A percentile compares a stretch with the other conserved stretches of the same genome.
phyloP scores from a whole-genome alignment of 192 early-diverging fungal genomes.

The Gamsiella multidivaricata region DNA sequence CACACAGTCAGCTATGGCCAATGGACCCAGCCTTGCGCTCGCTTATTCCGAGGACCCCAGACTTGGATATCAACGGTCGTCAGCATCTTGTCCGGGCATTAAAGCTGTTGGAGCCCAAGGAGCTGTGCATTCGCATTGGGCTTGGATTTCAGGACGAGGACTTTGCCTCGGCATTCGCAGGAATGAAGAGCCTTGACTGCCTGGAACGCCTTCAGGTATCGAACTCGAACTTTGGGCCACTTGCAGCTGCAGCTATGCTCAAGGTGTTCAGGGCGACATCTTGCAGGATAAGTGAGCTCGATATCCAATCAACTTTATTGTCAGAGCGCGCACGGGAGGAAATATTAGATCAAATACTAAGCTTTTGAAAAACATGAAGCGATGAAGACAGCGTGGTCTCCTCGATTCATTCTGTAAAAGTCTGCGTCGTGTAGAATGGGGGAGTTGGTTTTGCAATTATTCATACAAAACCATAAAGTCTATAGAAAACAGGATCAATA shows the following conservation, averaged over 20 bases:
- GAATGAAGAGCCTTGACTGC: constrained; percentile 20
- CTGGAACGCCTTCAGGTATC: constrained; percentile 20
- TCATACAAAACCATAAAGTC: too few relatives aligned
- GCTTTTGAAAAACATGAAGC: neutral
- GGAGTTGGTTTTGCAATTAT: too few relatives aligned
- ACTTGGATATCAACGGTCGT: neutral
- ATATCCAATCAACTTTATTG: constrained; percentile 4
- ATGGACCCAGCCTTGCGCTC: neutral
- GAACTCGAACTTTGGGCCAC: constrained; percentile 25
- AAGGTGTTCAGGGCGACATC: constrained; percentile 13
- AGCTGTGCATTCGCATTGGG: constrained; percentile 15
- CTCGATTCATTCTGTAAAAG: neutral
- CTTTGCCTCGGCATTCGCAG: constrained; percentile 32
- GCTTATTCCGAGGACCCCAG: neutral
- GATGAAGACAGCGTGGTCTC: neutral
- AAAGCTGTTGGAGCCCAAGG: constrained; percentile 11
- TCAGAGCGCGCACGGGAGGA: constrained; percentile 9
- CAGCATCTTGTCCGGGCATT: constrained; percentile 19
- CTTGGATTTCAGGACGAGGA: constrained; percentile 23
- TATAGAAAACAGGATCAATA: too few relatives aligned
- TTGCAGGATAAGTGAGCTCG: constrained; percentile 14
- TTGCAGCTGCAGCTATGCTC: constrained; percentile 26
- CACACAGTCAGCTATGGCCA: neutral
- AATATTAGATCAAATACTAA: constrained; percentile 4
- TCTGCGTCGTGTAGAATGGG: too few relatives aligned